Evolutionary conservation across 495 filamentous ascomycete species (phyloP).

Genomic region (Monascus purpureus): DNA sequence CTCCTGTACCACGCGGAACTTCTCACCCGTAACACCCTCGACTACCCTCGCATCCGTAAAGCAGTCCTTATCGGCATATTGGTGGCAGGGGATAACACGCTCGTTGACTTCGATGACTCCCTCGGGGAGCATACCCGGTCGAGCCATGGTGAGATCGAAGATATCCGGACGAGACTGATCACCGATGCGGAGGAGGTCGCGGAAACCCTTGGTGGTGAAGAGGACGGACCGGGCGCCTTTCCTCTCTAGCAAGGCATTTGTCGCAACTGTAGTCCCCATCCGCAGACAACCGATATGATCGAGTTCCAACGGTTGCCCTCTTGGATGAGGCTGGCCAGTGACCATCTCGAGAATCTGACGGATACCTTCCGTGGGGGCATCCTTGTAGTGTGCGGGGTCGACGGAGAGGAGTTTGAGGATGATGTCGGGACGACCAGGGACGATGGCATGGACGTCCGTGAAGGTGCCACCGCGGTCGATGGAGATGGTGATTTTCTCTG

Average conservation of each 20-base stretch:
- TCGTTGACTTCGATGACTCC: slow-evolving; percentile 68
- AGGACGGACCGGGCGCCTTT: slow-evolving; percentile 90
- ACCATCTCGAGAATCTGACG: slow-evolving; percentile 78
- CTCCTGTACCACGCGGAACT: slow-evolving; percentile 34
- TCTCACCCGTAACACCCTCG: slow-evolving; percentile 37
- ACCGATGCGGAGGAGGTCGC: slow-evolving; percentile 77
- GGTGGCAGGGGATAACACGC: slow-evolving; percentile 41
- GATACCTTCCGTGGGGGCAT: slow-evolving; percentile 86
- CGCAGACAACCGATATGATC: slow-evolving; percentile 68
- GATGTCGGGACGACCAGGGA: slow-evolving; percentile 47
- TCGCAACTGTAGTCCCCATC: slow-evolving; percentile 85
- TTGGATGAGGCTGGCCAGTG: slow-evolving; percentile 56
- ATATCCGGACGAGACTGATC: slow-evolving; percentile 76
- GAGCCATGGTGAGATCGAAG: slow-evolving; percentile 68
- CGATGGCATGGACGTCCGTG: slow-evolving; percentile 46
- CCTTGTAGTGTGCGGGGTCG: slow-evolving; percentile 75
- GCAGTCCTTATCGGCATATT: slow-evolving; percentile 50
- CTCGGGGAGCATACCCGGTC: slow-evolving; percentile 68
- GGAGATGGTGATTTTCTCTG: slow-evolving; percentile 27
- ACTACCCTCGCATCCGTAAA: slow-evolving; percentile 22
- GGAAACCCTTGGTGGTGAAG: slow-evolving; percentile 86
- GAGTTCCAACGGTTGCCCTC: slow-evolving; percentile 73
- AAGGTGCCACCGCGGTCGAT: slow-evolving; percentile 52
- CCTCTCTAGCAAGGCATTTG: slow-evolving; percentile 81
- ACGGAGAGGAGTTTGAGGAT: slow-evolving; percentile 85